These are phyloP conservation scores for Calonectria hawksworthii DNA, from an alignment of 2,329 filamentous ascomycete species.

Conservation along the genomic window DNA sequence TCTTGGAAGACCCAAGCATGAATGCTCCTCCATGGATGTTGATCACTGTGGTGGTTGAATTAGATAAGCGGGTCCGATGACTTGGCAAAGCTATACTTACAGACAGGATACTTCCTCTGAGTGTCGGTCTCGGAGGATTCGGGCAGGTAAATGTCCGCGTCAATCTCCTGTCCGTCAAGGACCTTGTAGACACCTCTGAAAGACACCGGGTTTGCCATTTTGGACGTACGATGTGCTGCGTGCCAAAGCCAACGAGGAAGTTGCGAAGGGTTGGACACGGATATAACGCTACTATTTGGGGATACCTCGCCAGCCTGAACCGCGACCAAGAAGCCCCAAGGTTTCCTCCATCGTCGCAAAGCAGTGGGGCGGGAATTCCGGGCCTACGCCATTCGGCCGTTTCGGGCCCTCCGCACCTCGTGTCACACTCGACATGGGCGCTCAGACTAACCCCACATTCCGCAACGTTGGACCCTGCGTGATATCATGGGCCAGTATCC, in stretches of 20 bases:
- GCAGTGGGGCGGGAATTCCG: slow-evolving; percentile 23
- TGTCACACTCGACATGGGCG: background rate
- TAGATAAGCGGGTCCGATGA: background rate
- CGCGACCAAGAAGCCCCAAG: background rate
- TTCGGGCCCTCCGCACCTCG: slow-evolving; percentile 5
- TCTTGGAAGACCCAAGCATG: slow-evolving; percentile 23
- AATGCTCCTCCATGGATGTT: slow-evolving; percentile 26
- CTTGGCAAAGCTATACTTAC: background rate
- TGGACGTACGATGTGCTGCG: background rate
- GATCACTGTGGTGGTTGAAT: slow-evolving; percentile 1
- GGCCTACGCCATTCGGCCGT: background rate
- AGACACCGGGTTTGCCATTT: slow-evolving; percentile 30
- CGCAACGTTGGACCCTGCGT: slow-evolving; percentile 3
- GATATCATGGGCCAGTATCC: background rate
- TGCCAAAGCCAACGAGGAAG: background rate
- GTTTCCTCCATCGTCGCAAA: slow-evolving; percentile 1
- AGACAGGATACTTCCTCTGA: background rate
- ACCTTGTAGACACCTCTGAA: slow-evolving; percentile 48
- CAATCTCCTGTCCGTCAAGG: slow-evolving; percentile 44
- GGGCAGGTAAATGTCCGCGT: slow-evolving; percentile 48
- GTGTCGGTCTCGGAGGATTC: background rate
- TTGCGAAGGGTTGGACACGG: background rate
- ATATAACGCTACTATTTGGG: background rate
- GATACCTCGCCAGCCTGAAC: slow-evolving; percentile 6
- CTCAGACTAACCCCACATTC: slow-evolving; percentile 16